Percentiles rank a stretch among this genome's conserved stretches.
These are phyloP conservation scores for Elaeis guineensis DNA, from an alignment of 176 grass and related monocot genomes.

Conservation along the genomic window DNA sequence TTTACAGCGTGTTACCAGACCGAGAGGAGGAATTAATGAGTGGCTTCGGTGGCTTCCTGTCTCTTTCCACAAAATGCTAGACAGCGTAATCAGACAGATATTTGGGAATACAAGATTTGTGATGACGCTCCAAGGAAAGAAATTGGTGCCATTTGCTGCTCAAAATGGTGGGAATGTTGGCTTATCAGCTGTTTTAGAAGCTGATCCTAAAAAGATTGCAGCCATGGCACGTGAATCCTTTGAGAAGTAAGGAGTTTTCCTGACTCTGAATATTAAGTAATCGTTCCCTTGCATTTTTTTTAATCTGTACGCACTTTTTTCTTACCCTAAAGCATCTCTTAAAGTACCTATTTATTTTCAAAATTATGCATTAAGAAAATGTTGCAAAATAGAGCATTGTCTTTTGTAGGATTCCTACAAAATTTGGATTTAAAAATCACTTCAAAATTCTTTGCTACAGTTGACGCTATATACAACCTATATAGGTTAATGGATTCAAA, in stretches of 20 bases:
- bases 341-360: no score
- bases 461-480: no score
- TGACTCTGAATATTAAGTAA: no score
- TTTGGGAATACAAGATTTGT: conserved; percentile 60
- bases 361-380: no score
- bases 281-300: no score
- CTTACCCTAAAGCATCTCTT: no score
- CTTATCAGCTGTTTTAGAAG: conserved; percentile 64
- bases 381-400: no score
- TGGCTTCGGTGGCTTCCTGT: conserved; percentile 68
- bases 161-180: conserved; percentile 30
- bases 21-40: conserved; percentile 75
- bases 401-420: no score
- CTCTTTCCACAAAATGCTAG: conserved; percentile 58
- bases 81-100: conserved; percentile 57
- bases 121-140: conserved; percentile 44
- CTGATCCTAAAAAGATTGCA: conserved; percentile 66
- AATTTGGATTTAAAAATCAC: no score
- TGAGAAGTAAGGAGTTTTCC: conserved; percentile 53
- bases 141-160: conserved; percentile 26
- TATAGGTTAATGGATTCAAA: no score
- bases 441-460: no score
- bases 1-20: conserved; percentile 73
- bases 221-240: conserved; percentile 51
- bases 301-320: no score